These are phyloP conservation scores for Farysia itapuensis DNA, from an alignment of 1,284 basidiomycete species.

Conservation along the genomic window DNA sequence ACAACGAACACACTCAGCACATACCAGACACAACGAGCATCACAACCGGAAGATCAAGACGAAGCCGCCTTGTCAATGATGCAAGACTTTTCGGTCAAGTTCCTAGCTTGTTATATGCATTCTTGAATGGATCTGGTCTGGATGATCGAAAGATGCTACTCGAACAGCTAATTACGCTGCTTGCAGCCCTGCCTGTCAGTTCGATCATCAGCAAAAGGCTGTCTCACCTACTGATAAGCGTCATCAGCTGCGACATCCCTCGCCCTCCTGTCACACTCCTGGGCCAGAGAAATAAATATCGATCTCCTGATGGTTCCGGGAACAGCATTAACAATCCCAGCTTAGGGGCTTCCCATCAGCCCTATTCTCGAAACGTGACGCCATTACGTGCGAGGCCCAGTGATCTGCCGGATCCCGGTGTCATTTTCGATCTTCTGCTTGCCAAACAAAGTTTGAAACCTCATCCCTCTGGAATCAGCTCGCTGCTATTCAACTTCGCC, in stretches of 20 bases:
- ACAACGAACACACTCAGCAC: too few species aligned
- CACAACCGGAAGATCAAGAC: slow-evolving; percentile 3
- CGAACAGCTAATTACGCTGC: slow-evolving; percentile 38
- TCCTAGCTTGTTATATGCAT: slow-evolving; percentile 13
- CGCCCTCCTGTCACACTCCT: slow-evolving; percentile 74
- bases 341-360: slow-evolving; percentile 63
- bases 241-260: slow-evolving; percentile 65
- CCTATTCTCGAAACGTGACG: slow-evolving; percentile 34
- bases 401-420: slow-evolving; percentile 34
- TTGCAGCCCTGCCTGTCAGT: slow-evolving; percentile 38
- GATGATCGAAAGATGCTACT: slow-evolving; percentile 50
- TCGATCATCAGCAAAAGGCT: slow-evolving; percentile 23
- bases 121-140: slow-evolving; percentile 19
- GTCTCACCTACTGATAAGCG: slow-evolving; percentile 27
- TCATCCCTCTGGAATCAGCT: slow-evolving; percentile 45
- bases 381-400: slow-evolving; percentile 18
- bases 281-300: slow-evolving; percentile 60
- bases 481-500: slow-evolving; percentile 47
- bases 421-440: slow-evolving; percentile 33
- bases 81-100: slow-evolving; percentile 27
- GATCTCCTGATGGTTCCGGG: slow-evolving; percentile 59
- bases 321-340: slow-evolving; percentile 74
- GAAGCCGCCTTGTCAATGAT: slow-evolving; percentile 22
- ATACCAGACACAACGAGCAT: neutral
- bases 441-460: slow-evolving; percentile 26